These are phyloP conservation scores for Rostrohypoxylon terebratum DNA, from an alignment of 495 filamentous ascomycete genomes.

Conservation along the genomic window DNA sequence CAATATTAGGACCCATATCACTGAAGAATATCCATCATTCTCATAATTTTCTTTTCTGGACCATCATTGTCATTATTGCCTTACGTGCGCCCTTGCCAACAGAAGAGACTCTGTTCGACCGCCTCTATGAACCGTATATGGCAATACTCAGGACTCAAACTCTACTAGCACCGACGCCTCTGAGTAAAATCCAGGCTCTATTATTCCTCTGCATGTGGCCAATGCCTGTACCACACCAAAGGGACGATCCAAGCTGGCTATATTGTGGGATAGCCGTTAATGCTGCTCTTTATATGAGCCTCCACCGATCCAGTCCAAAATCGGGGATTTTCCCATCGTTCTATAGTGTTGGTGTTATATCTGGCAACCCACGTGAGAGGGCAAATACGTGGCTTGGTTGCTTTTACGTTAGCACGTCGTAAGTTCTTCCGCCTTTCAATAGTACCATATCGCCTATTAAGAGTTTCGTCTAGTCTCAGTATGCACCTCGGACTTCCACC, in stretches of 20 bases:
- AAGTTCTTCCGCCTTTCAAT: conserved; percentile 13
- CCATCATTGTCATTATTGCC: conserved; percentile 43
- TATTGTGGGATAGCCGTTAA: conserved; percentile 51
- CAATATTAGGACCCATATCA: conserved; percentile 46
- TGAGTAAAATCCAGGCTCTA: conserved; percentile 51
- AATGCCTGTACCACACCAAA: conserved; percentile 43
- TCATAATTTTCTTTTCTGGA: conserved; percentile 50
- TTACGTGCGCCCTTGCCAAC: conserved; percentile 24
- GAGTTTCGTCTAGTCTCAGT: conserved; percentile 40
- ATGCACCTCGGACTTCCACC: conserved; percentile 50
- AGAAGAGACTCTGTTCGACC: conserved; percentile 33
- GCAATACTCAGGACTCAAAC: conserved; percentile 35
- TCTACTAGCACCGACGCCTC: conserved; percentile 38
- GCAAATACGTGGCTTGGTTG: conserved; percentile 50
- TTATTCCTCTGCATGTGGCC: conserved; percentile 51
- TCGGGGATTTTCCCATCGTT: conserved; percentile 25
- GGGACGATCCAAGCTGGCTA: conserved; percentile 50
- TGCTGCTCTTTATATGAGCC: conserved; percentile 48
- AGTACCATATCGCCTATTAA: conserved; percentile 1
- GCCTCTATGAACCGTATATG: conserved; percentile 44
- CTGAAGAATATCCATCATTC: conserved; percentile 44
- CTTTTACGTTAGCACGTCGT: conserved; percentile 49
- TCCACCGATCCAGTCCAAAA: conserved; percentile 41
- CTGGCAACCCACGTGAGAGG: conserved; percentile 39
- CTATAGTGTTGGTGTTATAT: conserved; percentile 23